Evolutionary conservation across 1,139 yeast species (phyloP).

Genomic region (Yamadazyma membranifaciens): DNA sequence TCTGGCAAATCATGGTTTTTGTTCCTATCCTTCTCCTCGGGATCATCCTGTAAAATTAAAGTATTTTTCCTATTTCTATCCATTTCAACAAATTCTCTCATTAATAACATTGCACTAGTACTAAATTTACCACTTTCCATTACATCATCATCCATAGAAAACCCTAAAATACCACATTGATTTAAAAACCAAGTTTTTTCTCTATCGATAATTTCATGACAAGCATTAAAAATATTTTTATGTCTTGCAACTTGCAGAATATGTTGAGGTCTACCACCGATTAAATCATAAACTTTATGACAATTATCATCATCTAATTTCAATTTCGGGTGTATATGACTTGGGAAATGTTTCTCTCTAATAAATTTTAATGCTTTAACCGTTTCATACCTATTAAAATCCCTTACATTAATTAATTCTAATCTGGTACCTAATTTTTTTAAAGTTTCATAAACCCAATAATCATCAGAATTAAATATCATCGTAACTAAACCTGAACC

Average conservation of each 20-base stretch:
- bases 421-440: constrained; percentile 71
- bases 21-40: constrained; percentile 18
- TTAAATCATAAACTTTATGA: constrained; percentile 59
- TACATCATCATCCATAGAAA: constrained; percentile 84
- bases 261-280: constrained; percentile 88
- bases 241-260: constrained; percentile 72
- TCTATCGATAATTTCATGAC: constrained; percentile 69
- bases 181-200: constrained; percentile 86
- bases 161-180: constrained; percentile 77
- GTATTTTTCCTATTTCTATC: constrained; percentile 43
- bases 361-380: constrained; percentile 54
- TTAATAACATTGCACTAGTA: constrained; percentile 71
- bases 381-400: constrained; percentile 58
- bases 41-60: constrained; percentile 22
- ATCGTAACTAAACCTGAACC: constrained; percentile 77
- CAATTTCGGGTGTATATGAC: constrained; percentile 32
- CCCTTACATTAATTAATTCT: constrained; percentile 71
- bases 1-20: constrained; percentile 63
- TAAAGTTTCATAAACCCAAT: constrained; percentile 81
- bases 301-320: constrained; percentile 39
- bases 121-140: constrained; percentile 84
- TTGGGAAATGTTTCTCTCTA: constrained; percentile 45
- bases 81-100: constrained; percentile 71
- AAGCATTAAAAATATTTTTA: constrained; percentile 57
- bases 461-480: constrained; percentile 79